phyloP scores from a whole-genome alignment of 257 asterid genomes.

The Rehmannia glutinosa region DNA sequence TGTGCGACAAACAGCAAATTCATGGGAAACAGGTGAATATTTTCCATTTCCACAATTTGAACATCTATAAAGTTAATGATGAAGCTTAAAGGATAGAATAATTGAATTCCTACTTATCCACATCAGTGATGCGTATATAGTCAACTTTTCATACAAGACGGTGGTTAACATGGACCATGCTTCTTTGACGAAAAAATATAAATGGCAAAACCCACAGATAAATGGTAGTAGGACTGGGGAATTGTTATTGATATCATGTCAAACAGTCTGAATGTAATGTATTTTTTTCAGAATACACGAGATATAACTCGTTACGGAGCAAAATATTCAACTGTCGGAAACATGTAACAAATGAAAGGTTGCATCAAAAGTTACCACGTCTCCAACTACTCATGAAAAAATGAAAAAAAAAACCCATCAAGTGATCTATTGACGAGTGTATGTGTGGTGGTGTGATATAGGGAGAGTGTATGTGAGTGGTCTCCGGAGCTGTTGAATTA shows the following conservation, averaged over 20 bases:
- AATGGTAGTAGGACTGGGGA: background rate
- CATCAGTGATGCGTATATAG: background rate
- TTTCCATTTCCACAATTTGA: background rate
- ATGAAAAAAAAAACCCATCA: background rate
- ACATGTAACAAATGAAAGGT: background rate
- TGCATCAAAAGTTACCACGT: background rate
- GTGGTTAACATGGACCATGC: background rate
- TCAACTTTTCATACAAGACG: background rate
- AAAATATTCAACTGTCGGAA: background rate
- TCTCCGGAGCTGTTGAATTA: too few relatives aligned
- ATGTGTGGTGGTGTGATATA: too few relatives aligned
- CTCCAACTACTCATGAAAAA: background rate
- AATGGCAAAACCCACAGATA: background rate
- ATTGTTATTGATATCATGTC: background rate
- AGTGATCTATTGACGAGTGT: too few relatives aligned
- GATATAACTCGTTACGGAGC: background rate
- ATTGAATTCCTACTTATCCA: background rate
- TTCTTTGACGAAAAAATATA: background rate
- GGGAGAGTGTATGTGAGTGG: too few relatives aligned
- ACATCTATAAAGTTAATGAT: background rate
- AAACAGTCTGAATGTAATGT: background rate
- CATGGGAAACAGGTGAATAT: background rate
- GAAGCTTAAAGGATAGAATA: background rate
- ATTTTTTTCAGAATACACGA: background rate
- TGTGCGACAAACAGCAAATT: constrained; percentile 22